A percentile compares a stretch with the other conserved stretches of the same genome.
These are phyloP conservation scores for Solanum paucissectum DNA, from an alignment of 257 asterid genomes.

Conservation along the genomic window DNA sequence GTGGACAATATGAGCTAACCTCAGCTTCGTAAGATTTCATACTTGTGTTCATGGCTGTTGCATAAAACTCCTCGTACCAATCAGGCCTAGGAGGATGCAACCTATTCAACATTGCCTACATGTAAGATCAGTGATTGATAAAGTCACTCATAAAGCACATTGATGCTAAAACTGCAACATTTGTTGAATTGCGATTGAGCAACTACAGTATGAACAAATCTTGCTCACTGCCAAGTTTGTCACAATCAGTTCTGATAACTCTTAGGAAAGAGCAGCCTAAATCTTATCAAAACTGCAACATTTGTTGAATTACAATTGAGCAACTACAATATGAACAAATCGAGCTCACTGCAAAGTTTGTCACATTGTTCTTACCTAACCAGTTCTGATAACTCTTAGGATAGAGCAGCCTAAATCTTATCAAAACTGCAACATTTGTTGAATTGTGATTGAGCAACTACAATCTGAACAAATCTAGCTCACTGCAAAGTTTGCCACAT, in stretches of 20 bases:
- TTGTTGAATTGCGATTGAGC: neutral
- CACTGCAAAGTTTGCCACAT: neutral
- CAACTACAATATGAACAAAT: neutral
- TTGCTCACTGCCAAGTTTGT: neutral
- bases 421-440: neutral
- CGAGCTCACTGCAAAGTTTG: neutral
- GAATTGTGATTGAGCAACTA: neutral
- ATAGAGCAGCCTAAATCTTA: neutral
- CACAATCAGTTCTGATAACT: neutral
- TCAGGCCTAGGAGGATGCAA: slow-evolving; percentile 78
- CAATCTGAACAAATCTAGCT: neutral
- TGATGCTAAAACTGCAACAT: neutral
- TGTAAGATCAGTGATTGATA: neutral
- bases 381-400: neutral
- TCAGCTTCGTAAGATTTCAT: slow-evolving; percentile 65
- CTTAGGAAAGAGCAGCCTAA: neutral
- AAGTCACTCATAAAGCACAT: neutral
- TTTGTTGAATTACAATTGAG: neutral
- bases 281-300: neutral
- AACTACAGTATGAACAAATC: neutral
- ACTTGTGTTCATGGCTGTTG: slow-evolving; percentile 42
- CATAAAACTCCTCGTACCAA: slow-evolving; percentile 92
- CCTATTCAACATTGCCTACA: slow-evolving; percentile 52
- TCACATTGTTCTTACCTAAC: neutral
- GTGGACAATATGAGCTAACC: slow-evolving; percentile 29